Conservation (phyloP, 2,329 filamentous ascomycete species). For the Arthrobotrys megalospora region DNA sequence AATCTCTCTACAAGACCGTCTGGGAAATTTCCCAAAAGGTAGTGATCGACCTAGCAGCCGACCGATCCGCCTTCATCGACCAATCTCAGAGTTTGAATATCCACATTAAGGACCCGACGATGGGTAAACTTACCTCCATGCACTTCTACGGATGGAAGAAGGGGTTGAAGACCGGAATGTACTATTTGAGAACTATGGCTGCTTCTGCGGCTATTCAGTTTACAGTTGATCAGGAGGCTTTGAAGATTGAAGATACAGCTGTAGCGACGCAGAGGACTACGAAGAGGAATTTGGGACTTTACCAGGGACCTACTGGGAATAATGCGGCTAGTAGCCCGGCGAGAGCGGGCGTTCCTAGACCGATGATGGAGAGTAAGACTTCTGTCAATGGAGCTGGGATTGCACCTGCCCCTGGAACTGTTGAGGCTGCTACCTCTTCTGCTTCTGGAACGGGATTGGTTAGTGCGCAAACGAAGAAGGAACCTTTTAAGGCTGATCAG, state of each 20-base stretch:
- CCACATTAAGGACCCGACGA: conserved; percentile 98
- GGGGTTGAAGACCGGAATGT: conserved; percentile 99
- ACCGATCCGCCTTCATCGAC: conserved; percentile 96
- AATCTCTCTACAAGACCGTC: conserved; percentile 98
- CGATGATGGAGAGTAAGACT: conserved; percentile 53
- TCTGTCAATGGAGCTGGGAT: conserved; percentile 69
- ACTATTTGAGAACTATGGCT: conserved; percentile 98
- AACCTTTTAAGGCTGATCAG: conserved; percentile 82
- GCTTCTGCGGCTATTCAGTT: conserved; percentile 98
- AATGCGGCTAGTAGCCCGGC: conserved; percentile 70
- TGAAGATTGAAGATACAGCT: conserved; percentile 87
- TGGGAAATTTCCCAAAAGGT: conserved; percentile 98
- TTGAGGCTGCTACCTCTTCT: conserved; percentile 63
- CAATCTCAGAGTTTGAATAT: conserved; percentile 99
- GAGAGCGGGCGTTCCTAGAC: conserved; percentile 65
- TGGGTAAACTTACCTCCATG: conserved; percentile 99
- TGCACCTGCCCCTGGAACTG: conserved; percentile 78
- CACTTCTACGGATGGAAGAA: conserved; percentile 99
- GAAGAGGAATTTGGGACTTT: conserved; percentile 74
- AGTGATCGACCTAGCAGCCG: conserved; percentile 97
- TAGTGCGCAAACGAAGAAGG: conserved; percentile 70
- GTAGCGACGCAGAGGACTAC: conserved; percentile 76
- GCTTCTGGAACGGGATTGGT: conserved; percentile 60
- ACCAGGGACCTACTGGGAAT: conserved; percentile 68
- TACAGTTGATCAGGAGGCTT: conserved; percentile 95